Base-by-base conservation (phyloP, 2,329 filamentous ascomycete genomes). In the Pyrenochaeta sp. region DNA sequence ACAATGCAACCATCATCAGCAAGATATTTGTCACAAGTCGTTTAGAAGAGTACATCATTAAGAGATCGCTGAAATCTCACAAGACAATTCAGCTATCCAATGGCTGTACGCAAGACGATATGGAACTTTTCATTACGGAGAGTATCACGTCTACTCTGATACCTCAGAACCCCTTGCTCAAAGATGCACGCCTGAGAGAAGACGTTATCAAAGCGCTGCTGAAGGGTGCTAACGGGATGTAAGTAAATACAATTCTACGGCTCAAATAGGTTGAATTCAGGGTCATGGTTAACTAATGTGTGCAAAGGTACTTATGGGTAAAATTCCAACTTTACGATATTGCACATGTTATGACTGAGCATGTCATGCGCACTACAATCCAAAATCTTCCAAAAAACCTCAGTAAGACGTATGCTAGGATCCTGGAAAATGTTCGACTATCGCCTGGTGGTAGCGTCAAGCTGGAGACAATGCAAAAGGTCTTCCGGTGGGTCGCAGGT, bases 241-340 rank as follows among this genome's bases (percentile, higher is more conserved):
- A 41, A 54, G 63, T 57, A 27, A 27, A 5, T 27, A 4, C 32
- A n/a, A 12, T 17, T 35, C 15, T 35, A 14, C 14, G n/a, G 12
- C 32, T 14, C n/a, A 7, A 9, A 21, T 17, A n/a, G 7, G 12
- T 32, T n/a, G n/a, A 45, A 18, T 5, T 12, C 4, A 11, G 21
- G 2, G 2, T 41, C 18, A 29, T 35, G 12, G 12, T 4, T 2
- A 4, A 10, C 32, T 36, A 10, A 29, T 21, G 9, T n/a, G 23
- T 23, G 11, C 31, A 27, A 21, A 74, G 70, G 69, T 71, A 73
- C 49, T 56, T 75, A 17, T 75, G 68, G 71, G 65, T 68, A 7
- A 66, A 56, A 17, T 71, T 74, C 21, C 71, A 73, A 43, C 33
- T 73, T 2, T 43, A 56, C 11, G 69, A 72, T 5, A 58, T 74